Evolutionary conservation across 2,329 filamentous ascomycete genomes (phyloP).

Genomic region (Talaromyces albobiverticillius): DNA sequence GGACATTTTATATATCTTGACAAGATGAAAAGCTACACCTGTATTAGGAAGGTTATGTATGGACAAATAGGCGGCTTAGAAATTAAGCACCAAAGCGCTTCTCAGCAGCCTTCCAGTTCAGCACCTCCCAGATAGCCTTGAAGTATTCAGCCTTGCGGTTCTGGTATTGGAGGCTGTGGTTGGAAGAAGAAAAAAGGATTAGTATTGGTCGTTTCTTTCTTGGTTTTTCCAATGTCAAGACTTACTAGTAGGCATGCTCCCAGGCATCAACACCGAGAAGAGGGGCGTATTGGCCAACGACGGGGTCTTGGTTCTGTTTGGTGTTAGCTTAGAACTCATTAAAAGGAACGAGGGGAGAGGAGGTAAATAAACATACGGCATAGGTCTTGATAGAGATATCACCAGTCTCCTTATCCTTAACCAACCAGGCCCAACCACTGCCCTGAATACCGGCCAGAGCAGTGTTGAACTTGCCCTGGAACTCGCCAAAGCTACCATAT

Average conservation of each 20-base stretch:
- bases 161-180: constrained; percentile 75
- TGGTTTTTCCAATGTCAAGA: constrained; percentile 15
- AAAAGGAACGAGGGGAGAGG: neutral
- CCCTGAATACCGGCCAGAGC: constrained; percentile 65
- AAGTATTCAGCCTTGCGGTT: constrained; percentile 98
- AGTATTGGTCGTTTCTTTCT: constrained; percentile 8
- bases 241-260: constrained; percentile 90
- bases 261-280: constrained; percentile 89
- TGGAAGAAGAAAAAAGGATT: constrained; percentile 17
- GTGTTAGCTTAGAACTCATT: neutral
- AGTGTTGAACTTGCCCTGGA: constrained; percentile 63
- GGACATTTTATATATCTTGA: neutral
- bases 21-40: neutral
- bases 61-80: neutral
- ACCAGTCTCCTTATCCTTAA: constrained; percentile 61
- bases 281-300: constrained; percentile 77
- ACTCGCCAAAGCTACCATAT: constrained; percentile 57
- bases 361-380: constrained; percentile 44
- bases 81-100: constrained; percentile 57
- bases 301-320: constrained; percentile 75
- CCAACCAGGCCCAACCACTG: constrained; percentile 63
- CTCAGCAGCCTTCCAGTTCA: constrained; percentile 92
- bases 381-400: constrained; percentile 61
- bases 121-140: constrained; percentile 85
- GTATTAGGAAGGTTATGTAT: neutral